Conservation (phyloP, 495 filamentous ascomycete species). For the Peziza echinospora region DNA sequence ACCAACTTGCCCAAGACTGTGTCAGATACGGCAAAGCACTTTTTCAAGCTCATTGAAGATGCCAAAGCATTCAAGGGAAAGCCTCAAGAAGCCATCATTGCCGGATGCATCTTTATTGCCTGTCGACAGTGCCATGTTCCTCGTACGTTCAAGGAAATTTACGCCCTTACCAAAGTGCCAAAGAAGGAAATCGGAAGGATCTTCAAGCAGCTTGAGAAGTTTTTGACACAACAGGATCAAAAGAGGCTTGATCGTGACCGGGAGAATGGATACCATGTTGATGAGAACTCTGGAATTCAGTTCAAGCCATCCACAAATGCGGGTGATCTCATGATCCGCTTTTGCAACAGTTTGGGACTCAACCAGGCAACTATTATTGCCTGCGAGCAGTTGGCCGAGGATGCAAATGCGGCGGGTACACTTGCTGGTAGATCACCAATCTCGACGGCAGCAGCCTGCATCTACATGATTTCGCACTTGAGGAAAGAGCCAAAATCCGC, state of each 20-base stretch:
- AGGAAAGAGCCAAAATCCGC: constrained; percentile 56
- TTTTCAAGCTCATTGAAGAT: constrained; percentile 85
- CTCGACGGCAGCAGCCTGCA: constrained; percentile 82
- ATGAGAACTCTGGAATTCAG: constrained; percentile 38
- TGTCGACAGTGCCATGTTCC: constrained; percentile 73
- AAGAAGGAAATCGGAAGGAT: constrained; percentile 95
- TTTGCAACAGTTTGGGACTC: constrained; percentile 60
- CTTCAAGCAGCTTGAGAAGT: constrained; percentile 80
- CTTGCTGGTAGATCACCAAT: constrained; percentile 85
- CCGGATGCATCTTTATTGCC: constrained; percentile 90
- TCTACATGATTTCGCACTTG: constrained; percentile 78
- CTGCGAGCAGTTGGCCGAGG: constrained; percentile 49
- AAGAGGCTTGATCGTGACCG: constrained; percentile 11
- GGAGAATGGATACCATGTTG: constrained; percentile 25
- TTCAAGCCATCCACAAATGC: constrained; percentile 56
- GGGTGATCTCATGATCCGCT: constrained; percentile 67
- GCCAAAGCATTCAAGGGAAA: constrained; percentile 88
- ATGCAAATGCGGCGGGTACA: constrained; percentile 46
- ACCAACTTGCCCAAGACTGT: constrained; percentile 61
- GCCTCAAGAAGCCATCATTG: constrained; percentile 78
- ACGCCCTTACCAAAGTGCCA: constrained; percentile 70
- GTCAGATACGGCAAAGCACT: constrained; percentile 69
- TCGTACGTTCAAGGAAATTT: constrained; percentile 83
- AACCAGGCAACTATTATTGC: constrained; percentile 44
- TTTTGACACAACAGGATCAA: constrained; percentile 39